phyloP scores from a whole-genome alignment of 345 rosid species.

The Hypericum androsaemum region DNA sequence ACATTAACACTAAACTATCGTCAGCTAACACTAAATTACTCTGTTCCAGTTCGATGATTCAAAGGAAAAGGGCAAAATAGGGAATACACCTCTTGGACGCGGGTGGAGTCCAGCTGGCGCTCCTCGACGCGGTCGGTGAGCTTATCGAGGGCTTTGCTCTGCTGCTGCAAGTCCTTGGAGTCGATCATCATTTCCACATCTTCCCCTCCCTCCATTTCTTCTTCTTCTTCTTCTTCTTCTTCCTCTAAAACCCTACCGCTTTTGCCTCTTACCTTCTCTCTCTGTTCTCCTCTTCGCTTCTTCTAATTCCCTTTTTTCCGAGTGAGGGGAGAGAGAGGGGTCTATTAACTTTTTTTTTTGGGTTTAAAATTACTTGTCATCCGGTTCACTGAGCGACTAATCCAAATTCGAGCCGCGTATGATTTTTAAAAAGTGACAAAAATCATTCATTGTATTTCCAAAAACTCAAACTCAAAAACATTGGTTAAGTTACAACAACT shows the following conservation, averaged over 20 bases:
- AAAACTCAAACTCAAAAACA: no score
- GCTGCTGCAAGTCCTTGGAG: conserved; percentile 92
- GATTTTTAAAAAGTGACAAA: no score
- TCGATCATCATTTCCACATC: conserved; percentile 50
- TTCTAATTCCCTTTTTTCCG: no score
- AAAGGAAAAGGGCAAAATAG: conserved; percentile 1
- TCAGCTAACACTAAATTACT: background rate
- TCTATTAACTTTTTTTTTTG: no score
- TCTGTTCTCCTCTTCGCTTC: no score
- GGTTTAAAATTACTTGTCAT: no score
- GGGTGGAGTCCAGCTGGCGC: conserved; percentile 94
- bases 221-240: conserved; percentile 56
- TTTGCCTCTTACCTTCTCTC: no score
- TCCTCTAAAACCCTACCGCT: conserved; percentile 11
- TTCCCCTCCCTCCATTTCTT: conserved; percentile 41
- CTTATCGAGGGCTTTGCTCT: conserved; percentile 95
- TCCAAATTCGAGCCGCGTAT: no score
- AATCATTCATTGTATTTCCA: no score
- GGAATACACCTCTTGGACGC: conserved; percentile 64
- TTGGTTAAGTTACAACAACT: no score
- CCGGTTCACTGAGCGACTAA: no score
- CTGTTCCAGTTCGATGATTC: background rate
- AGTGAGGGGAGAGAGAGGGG: no score
- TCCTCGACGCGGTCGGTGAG: conserved; percentile 98
- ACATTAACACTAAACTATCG: background rate